These are phyloP conservation scores for Candida neerlandica DNA, from an alignment of 1,139 yeast species.

Conservation along the genomic window DNA sequence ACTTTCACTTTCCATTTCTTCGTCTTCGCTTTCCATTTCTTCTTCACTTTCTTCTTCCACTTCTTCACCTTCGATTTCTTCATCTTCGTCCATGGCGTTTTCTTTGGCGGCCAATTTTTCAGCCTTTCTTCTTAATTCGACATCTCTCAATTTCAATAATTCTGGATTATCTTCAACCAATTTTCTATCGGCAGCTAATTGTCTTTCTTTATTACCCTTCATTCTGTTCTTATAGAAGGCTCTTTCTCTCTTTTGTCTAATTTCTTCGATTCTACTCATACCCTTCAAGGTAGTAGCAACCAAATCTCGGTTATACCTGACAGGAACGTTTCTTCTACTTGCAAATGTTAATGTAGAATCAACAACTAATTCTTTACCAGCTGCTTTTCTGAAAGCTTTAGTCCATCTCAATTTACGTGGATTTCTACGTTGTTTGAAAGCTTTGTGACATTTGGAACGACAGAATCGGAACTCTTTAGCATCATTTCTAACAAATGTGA, in stretches of 20 bases:
- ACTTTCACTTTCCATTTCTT: slow-evolving; percentile 42
- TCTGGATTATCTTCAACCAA: slow-evolving; percentile 88
- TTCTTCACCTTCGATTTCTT: slow-evolving; percentile 39
- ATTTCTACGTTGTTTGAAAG: slow-evolving; percentile 97
- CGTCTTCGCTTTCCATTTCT: slow-evolving; percentile 45
- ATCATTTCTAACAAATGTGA: slow-evolving; percentile 96
- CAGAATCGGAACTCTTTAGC: slow-evolving; percentile 97
- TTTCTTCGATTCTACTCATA: slow-evolving; percentile 94
- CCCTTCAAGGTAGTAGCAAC: slow-evolving; percentile 93
- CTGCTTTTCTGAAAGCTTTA: slow-evolving; percentile 98
- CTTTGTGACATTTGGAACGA: slow-evolving; percentile 96
- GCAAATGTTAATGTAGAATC: slow-evolving; percentile 96
- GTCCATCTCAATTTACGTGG: slow-evolving; percentile 99
- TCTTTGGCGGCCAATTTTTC: slow-evolving; percentile 69
- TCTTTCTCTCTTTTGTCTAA: slow-evolving; percentile 93
- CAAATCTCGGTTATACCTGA: slow-evolving; percentile 93
- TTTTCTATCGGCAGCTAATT: slow-evolving; percentile 82
- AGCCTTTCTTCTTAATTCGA: slow-evolving; percentile 80
- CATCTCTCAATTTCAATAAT: slow-evolving; percentile 87
- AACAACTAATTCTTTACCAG: slow-evolving; percentile 97
- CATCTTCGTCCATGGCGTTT: slow-evolving; percentile 51
- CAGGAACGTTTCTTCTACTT: slow-evolving; percentile 97
- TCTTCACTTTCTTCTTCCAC: slow-evolving; percentile 30
- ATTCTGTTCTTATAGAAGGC: slow-evolving; percentile 99
- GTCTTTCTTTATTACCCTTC: slow-evolving; percentile 94